These are phyloP conservation scores for Ganoderma sinense DNA, from an alignment of 1,284 basidiomycete genomes.

Conservation along the genomic window DNA sequence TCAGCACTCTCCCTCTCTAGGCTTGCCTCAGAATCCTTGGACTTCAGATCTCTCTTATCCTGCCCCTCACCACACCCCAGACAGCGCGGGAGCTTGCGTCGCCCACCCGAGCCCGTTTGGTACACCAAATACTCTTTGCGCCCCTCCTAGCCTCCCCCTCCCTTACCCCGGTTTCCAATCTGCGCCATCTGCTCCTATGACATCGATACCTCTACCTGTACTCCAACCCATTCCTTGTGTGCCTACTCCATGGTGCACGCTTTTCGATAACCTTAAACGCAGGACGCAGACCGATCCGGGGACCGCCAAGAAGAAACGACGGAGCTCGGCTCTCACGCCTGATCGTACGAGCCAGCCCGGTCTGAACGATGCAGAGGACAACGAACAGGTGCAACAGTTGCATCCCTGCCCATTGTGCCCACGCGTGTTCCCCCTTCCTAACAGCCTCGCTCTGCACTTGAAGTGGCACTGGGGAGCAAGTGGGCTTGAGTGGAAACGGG, in stretches of 20 bases:
- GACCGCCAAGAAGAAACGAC: slow-evolving; percentile 1
- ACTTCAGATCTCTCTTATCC: neutral
- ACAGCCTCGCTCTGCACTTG: slow-evolving; percentile 41
- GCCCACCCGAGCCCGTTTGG: neutral
- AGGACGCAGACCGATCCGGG: neutral
- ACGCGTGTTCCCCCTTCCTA: slow-evolving; percentile 37
- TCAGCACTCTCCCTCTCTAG: neutral
- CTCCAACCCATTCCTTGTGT: neutral
- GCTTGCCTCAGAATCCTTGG: neutral
- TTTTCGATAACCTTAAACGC: slow-evolving; percentile 24
- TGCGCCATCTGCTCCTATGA: too few species aligned
- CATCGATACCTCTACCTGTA: neutral
- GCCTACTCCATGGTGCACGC: slow-evolving; percentile 20
- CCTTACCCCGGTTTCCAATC: neutral
- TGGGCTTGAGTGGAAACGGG: slow-evolving; percentile 30
- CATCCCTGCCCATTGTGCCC: slow-evolving; percentile 38
- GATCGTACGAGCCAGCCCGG: neutral
- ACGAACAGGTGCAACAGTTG: neutral
- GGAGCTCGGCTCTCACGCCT: neutral
- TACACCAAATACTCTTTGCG: neutral
- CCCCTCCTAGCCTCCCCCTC: neutral
- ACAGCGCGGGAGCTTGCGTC: neutral
- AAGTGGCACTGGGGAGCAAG: slow-evolving; percentile 42
- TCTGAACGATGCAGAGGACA: neutral
- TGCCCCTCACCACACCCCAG: neutral